Percentiles rank a stretch among this genome's conserved stretches.
Conservation (phyloP, 129 eudicot species). For the Saposhnikovia divaricata region DNA sequence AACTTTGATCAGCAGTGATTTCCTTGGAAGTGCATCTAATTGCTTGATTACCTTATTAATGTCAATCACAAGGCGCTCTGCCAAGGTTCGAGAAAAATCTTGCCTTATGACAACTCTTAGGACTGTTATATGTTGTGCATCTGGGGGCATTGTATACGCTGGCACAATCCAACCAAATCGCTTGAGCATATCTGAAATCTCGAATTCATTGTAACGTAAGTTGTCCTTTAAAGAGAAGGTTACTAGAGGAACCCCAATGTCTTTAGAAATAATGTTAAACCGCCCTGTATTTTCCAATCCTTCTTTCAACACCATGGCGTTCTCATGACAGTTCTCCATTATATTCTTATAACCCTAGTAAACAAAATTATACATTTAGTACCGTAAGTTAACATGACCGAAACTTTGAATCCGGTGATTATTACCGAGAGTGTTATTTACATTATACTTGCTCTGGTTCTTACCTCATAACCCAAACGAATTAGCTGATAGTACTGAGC, state of each 20-base stretch:
- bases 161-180: constrained; percentile 8
- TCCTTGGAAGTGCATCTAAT: constrained; percentile 8
- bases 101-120: background rate
- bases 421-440: background rate
- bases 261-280: constrained; percentile 5
- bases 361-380: background rate
- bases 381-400: background rate
- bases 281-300: constrained; percentile 8
- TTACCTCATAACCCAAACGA: constrained; percentile 4
- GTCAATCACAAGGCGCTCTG: constrained; percentile 2
- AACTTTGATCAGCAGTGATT: constrained; percentile 5
- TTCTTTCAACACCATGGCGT: constrained; percentile 8
- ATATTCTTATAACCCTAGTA: constrained; percentile 4
- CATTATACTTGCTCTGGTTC: background rate
- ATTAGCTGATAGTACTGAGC: constrained; percentile 9
- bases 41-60: background rate
- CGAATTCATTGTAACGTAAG: background rate
- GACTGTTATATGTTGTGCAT: constrained; percentile 9
- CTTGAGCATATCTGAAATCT: background rate
- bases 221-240: constrained; percentile 3
- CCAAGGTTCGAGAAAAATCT: constrained; percentile 1
- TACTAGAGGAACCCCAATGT: background rate
- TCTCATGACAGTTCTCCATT: constrained; percentile 9
- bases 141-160: background rate
- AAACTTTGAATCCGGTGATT: background rate